Conservation (phyloP, 495 filamentous ascomycete species). For the Xylona heveae region DNA sequence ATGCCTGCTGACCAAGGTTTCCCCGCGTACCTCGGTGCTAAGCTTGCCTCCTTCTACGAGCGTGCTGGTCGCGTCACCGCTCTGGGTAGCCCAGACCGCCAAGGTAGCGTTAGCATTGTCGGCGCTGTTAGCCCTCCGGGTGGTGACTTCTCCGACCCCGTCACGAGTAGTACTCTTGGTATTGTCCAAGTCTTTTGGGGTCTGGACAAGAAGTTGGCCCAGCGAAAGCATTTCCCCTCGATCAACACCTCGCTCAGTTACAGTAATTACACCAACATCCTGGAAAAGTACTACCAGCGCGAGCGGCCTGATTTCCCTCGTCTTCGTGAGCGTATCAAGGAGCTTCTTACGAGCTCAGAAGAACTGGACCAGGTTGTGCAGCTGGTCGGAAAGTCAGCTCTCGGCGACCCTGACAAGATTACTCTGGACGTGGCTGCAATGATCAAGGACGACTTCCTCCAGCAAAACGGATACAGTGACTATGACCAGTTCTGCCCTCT, state of each 20-base stretch:
- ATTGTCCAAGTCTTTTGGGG: slow-evolving; percentile 99
- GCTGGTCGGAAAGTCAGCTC: slow-evolving; percentile 87
- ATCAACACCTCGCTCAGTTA: slow-evolving; percentile 93
- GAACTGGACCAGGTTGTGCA: slow-evolving; percentile 98
- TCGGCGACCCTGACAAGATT: slow-evolving; percentile 97
- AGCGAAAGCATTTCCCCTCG: slow-evolving; percentile 97
- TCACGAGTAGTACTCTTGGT: slow-evolving; percentile 81
- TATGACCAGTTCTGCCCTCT: slow-evolving; percentile 98
- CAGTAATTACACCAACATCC: slow-evolving; percentile 77
- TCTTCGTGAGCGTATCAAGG: slow-evolving; percentile 76
- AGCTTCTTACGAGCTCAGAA: slow-evolving; percentile 83
- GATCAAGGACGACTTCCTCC: slow-evolving; percentile 96
- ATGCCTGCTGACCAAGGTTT: slow-evolving; percentile 99
- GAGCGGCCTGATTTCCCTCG: slow-evolving; percentile 85
- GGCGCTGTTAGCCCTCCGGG: slow-evolving; percentile 92
- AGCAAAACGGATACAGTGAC: slow-evolving; percentile 97
- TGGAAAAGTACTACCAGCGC: slow-evolving; percentile 88
- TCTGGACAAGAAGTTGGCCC: slow-evolving; percentile 96
- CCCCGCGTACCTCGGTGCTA: slow-evolving; percentile 90
- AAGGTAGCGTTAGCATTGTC: slow-evolving; percentile 91
- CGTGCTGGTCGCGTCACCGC: slow-evolving; percentile 74
- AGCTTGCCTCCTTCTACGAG: slow-evolving; percentile 97
- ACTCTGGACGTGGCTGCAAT: slow-evolving; percentile 80
- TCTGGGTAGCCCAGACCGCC: slow-evolving; percentile 70
- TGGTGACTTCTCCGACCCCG: slow-evolving; percentile 98